Conservation (phyloP, 164 flowering plant genomes). For the Warburgia ugandensis region DNA sequence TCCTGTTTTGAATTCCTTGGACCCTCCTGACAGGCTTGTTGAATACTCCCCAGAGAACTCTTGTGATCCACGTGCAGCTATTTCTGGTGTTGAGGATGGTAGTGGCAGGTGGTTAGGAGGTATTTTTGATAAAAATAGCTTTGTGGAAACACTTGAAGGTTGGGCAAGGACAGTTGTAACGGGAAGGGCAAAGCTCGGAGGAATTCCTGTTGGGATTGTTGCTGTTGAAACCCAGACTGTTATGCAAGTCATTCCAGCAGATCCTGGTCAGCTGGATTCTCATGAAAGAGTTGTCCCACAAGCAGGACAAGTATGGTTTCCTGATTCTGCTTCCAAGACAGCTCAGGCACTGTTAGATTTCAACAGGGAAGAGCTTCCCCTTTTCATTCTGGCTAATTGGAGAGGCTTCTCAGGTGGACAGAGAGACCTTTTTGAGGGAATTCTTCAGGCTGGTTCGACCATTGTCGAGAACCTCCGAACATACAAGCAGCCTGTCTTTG, state of each 20-base stretch:
- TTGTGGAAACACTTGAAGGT: conserved; percentile 91
- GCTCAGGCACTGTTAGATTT: conserved; percentile 93
- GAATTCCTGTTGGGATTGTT: conserved; percentile 92
- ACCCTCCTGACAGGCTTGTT: conserved; percentile 78
- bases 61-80: conserved; percentile 98
- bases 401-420: conserved; percentile 99
- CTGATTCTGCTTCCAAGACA: conserved; percentile 96
- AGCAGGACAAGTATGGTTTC: conserved; percentile 99
- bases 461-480: conserved; percentile 97
- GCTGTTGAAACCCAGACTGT: conserved; percentile 98
- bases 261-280: conserved; percentile 99
- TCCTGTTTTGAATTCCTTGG: conserved; percentile 59
- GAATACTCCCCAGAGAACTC: conserved; percentile 78
- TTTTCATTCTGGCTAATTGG: conserved; percentile 98
- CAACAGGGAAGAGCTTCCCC: conserved; percentile 93
- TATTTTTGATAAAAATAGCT: conserved; percentile 85
- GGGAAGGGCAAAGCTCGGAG: conserved; percentile 97
- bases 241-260: conserved; percentile 98
- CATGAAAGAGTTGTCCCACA: conserved; percentile 95
- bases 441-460: conserved; percentile 97
- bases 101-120: conserved; percentile 88
- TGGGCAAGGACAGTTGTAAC: conserved; percentile 99
- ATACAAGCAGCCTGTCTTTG: conserved; percentile 89
- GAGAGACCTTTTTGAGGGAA: conserved; percentile 97
- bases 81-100: conserved; percentile 48